phyloP scores from a whole-genome alignment of 768 basidiomycete genomes.

The Coprinopsis strossmayeri region DNA sequence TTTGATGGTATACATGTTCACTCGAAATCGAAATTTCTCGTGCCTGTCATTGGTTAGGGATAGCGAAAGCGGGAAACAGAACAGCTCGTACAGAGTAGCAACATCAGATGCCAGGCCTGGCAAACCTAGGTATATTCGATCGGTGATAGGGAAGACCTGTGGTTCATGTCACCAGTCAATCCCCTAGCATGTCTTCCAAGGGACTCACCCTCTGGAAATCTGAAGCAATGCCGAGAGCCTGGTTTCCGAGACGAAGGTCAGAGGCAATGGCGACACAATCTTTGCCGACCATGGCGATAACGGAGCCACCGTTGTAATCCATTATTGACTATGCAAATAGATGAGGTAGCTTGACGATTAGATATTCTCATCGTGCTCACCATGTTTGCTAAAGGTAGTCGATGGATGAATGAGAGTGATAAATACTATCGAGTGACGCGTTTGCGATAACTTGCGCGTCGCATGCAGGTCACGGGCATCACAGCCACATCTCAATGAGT shows the following conservation, averaged over 20 bases:
- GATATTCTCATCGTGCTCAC: conserved; percentile 19
- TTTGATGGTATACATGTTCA: conserved; percentile 99
- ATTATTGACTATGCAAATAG: conserved; percentile 64
- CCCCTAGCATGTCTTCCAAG: neutral
- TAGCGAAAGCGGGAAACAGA: conserved; percentile 19
- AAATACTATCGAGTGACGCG: conserved; percentile 15
- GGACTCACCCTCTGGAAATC: conserved; percentile 89
- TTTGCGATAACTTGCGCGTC: conserved; percentile 35
- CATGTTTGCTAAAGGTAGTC: conserved; percentile 28
- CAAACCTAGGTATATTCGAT: conserved; percentile 86
- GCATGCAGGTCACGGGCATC: conserved; percentile 4
- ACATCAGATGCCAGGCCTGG: conserved; percentile 94
- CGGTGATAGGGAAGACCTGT: conserved; percentile 91
- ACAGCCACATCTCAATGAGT: no score
- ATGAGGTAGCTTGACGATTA: conserved; percentile 12
- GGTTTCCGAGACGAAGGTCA: conserved; percentile 86
- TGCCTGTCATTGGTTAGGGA: conserved; percentile 40
- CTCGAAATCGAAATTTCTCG: conserved; percentile 86
- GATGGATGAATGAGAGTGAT: conserved; percentile 1
- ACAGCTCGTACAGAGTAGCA: conserved; percentile 85
- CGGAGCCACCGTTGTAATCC: conserved; percentile 95
- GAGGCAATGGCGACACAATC: conserved; percentile 98
- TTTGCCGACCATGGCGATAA: conserved; percentile 98
- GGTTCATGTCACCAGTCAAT: conserved; percentile 8
- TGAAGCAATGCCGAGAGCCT: conserved; percentile 77